phyloP scores from a whole-genome alignment of 1,284 basidiomycete genomes.

The Boletus holoroseus region DNA sequence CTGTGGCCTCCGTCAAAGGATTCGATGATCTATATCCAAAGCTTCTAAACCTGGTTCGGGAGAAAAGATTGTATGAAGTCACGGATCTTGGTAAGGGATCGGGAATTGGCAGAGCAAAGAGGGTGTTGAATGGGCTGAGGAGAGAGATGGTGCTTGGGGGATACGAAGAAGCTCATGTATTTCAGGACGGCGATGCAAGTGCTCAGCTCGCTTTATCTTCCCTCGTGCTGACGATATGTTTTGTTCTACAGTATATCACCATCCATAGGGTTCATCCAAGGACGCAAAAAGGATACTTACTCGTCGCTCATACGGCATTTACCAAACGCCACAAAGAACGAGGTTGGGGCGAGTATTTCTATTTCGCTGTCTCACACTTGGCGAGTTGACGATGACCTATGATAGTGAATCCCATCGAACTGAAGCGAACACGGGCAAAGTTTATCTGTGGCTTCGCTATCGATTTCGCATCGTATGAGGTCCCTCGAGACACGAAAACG shows the following conservation, averaged over 20 bases:
- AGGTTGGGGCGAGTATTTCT: constrained; percentile 56
- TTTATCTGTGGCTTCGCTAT: constrained; percentile 79
- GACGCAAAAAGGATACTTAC: constrained; percentile 87
- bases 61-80: constrained; percentile 73
- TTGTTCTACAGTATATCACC: constrained; percentile 65
- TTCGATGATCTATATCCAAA: constrained; percentile 97
- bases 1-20: constrained; percentile 88
- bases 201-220: constrained; percentile 28
- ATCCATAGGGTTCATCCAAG: constrained; percentile 84
- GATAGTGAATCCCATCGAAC: constrained; percentile 75
- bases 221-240: constrained; percentile 3
- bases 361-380: background rate
- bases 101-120: constrained; percentile 79
- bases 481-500: constrained; percentile 48
- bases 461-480: constrained; percentile 60
- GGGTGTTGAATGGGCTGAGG: constrained; percentile 80
- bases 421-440: constrained; percentile 71
- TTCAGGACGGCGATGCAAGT: constrained; percentile 88
- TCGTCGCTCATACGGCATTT: constrained; percentile 89
- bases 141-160: constrained; percentile 82
- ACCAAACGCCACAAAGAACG: constrained; percentile 71
- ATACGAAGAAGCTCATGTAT: constrained; percentile 88
- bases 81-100: constrained; percentile 48
- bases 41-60: constrained; percentile 78
- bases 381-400: background rate